phyloP scores from a whole-genome alignment of 192 early-diverging fungal genomes.

The Backusella macrospora region DNA sequence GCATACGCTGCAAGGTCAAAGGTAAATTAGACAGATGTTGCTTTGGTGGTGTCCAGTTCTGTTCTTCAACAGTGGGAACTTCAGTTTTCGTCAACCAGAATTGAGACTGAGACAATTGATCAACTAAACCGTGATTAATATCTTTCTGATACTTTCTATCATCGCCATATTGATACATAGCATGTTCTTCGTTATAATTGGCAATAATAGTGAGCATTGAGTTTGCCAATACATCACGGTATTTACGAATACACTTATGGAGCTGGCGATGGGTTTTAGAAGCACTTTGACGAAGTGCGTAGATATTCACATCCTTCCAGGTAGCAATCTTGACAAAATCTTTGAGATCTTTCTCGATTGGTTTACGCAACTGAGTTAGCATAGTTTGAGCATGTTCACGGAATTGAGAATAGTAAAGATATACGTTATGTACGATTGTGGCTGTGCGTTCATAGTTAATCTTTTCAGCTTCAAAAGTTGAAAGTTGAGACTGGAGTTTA shows the following conservation, averaged over 20 bases:
- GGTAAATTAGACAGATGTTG: constrained; percentile 49
- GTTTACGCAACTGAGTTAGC: constrained; percentile 62
- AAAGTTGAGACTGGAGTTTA: constrained; percentile 37
- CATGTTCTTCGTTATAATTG: constrained; percentile 46
- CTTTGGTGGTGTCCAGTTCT: constrained; percentile 25
- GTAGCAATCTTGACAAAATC: constrained; percentile 95
- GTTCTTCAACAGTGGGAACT: not conserved
- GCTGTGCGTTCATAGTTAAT: constrained; percentile 35
- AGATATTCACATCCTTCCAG: constrained; percentile 97
- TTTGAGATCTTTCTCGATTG: constrained; percentile 86
- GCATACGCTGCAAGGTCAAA: constrained; percentile 45
- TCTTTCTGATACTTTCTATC: constrained; percentile 37
- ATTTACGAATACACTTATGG: constrained; percentile 88
- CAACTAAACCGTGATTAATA: constrained; percentile 40
- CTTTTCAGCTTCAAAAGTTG: constrained; percentile 14
- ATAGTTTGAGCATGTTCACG: constrained; percentile 53
- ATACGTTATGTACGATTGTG: constrained; percentile 70
- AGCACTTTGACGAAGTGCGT: constrained; percentile 87
- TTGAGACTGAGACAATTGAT: constrained; percentile 38
- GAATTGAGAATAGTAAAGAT: constrained; percentile 85
- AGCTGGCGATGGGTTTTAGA: constrained; percentile 90
- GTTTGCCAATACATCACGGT: constrained; percentile 74
- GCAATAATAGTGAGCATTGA: constrained; percentile 74
- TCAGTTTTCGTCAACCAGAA: constrained; percentile 44
- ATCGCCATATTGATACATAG: constrained; percentile 43